Percentiles rank a stretch among this genome's conserved stretches.
These are phyloP conservation scores for Kodamaea fukazawae DNA, from an alignment of 805 yeast species.

Conservation along the genomic window DNA sequence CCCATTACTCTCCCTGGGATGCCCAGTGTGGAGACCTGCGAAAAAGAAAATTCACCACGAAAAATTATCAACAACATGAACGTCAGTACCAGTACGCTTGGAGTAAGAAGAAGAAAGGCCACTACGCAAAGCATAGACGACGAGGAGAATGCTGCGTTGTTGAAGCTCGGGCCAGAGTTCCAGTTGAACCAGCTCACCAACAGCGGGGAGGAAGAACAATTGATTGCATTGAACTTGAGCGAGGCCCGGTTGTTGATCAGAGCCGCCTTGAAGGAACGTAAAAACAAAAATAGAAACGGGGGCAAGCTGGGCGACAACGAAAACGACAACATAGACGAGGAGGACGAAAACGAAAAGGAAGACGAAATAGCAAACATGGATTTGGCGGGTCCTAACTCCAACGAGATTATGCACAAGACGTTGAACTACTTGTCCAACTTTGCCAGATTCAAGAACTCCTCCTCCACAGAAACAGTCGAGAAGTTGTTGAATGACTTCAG, in stretches of 20 bases:
- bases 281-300: constrained; percentile 37
- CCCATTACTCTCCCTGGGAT: too few species aligned
- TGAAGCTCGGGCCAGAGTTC: constrained; percentile 92
- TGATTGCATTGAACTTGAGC: constrained; percentile 81
- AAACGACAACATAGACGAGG: constrained; percentile 28
- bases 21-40: too few species aligned
- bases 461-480: constrained; percentile 92
- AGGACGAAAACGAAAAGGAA: constrained; percentile 40
- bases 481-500: constrained; percentile 74
- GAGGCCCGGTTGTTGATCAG: constrained; percentile 89
- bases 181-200: constrained; percentile 76
- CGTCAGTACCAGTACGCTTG: constrained; percentile 83
- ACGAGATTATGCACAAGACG: constrained; percentile 88
- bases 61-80: constrained; percentile 51
- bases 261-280: constrained; percentile 75
- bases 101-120: constrained; percentile 71
- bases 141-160: constrained; percentile 87
- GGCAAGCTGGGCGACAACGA: constrained; percentile 17
- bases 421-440: constrained; percentile 81
- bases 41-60: too few species aligned
- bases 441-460: constrained; percentile 87
- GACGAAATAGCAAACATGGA: constrained; percentile 47
- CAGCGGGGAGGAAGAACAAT: constrained; percentile 70
- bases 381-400: constrained; percentile 68
- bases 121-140: constrained; percentile 63